Evolutionary conservation across 768 basidiomycete species (phyloP).

Genomic region (Xerocomus spinulosus): DNA sequence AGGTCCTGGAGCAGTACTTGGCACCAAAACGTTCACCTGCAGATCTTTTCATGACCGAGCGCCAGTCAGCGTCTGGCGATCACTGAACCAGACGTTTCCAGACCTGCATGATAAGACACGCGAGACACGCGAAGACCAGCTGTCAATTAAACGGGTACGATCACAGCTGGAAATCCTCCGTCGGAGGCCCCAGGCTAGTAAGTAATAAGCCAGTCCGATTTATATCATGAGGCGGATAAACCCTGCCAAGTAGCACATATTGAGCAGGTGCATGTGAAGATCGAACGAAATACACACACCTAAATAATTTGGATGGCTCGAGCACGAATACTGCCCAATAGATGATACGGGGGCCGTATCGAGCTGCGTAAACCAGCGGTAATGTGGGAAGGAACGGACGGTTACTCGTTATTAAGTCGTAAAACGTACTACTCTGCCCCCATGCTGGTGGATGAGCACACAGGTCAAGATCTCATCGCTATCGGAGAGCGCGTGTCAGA

Average conservation of each 20-base stretch:
- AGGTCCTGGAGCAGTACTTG: constrained; percentile 15
- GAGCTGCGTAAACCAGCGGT: constrained; percentile 19
- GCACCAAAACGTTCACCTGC: constrained; percentile 22
- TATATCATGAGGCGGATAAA: constrained; percentile 12
- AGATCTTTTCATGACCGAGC: constrained; percentile 35
- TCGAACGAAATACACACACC: constrained; percentile 21
- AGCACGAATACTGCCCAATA: constrained; percentile 20
- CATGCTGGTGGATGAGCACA: constrained; percentile 27
- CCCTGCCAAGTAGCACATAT: constrained; percentile 17
- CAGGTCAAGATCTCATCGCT: constrained; percentile 22
- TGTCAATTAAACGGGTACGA: constrained; percentile 17
- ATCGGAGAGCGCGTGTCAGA: not conserved
- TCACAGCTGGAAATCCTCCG: constrained; percentile 30
- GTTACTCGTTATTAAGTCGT: constrained; percentile 9
- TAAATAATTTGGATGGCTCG: constrained; percentile 30
- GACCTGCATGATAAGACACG: constrained; percentile 21
- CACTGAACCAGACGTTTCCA: constrained; percentile 34
- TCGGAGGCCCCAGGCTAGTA: constrained; percentile 28
- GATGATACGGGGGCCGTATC: constrained; percentile 30
- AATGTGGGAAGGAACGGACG: constrained; percentile 5
- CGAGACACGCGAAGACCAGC: constrained; percentile 19
- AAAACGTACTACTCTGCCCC: constrained; percentile 35
- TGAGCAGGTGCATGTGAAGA: constrained; percentile 2
- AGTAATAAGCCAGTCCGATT: constrained; percentile 17
- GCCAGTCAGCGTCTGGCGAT: constrained; percentile 29